These are phyloP conservation scores for Clarireedia paspali DNA, from an alignment of 2,329 filamentous ascomycete species.

Conservation along the genomic window DNA sequence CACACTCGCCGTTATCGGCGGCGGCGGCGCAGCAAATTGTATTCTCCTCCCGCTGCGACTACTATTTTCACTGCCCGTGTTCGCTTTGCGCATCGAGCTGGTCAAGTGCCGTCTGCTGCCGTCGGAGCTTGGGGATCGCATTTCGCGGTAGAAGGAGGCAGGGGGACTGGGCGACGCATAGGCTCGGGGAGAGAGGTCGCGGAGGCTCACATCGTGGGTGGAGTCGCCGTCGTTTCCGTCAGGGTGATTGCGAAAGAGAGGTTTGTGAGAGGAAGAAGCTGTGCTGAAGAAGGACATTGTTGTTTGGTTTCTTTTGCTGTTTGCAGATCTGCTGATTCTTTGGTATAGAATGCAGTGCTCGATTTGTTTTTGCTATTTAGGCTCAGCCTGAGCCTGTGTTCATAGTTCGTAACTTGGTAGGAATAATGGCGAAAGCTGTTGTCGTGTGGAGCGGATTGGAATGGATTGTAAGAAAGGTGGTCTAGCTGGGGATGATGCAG, in stretches of 20 bases:
- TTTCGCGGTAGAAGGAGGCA: slow-evolving; percentile 2
- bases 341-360: background rate
- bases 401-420: background rate
- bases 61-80: background rate
- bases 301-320: background rate
- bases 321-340: background rate
- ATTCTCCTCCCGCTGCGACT: slow-evolving; percentile 15
- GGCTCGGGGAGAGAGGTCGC: slow-evolving; percentile 1
- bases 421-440: background rate
- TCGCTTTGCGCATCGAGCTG: background rate
- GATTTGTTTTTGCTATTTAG: background rate
- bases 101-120: no score
- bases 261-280: no score
- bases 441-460: background rate
- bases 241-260: background rate
- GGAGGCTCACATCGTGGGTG: background rate
- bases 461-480: background rate
- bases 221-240: background rate
- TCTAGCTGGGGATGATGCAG: background rate
- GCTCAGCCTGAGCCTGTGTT: no score
- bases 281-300: slow-evolving; percentile 1
- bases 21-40: slow-evolving; percentile 25
- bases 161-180: background rate
- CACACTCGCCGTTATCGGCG: slow-evolving; percentile 23
- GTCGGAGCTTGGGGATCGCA: background rate